Base-by-base conservation (phyloP, 768 basidiomycete genomes). In the Podaxis sp. region DNA sequence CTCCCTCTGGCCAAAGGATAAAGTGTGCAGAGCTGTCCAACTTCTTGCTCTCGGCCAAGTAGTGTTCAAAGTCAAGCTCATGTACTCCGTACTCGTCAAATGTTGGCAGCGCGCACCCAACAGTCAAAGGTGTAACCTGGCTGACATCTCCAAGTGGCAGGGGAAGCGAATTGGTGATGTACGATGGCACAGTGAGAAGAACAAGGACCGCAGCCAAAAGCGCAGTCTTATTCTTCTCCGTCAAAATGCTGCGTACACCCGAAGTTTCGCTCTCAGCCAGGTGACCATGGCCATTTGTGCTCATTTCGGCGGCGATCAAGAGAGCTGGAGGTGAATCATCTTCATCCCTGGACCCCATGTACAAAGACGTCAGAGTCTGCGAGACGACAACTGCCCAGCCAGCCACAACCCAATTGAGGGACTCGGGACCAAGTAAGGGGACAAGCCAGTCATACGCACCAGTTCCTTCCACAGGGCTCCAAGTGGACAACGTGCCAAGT, bases 1-100 rank as follows among this genome's bases (percentile, higher is more conserved):
- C 90, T 5, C 86, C 86, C 71, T 93, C 91, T 0, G 92, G 91
- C 90, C 91, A 93, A 1, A 94, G 74, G 14, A 91, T 67, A 14
- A 94, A 68, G 44, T 81, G 79, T 0, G 88, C 86, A 3, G 63
- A 50, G 4, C 55, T 68, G 6, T 73, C 75, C 58, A 87, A 66
- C n/a, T 67, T 77, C 46, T 66, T 66, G 2, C 80, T 85, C 70
- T 89, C 90, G 0, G 48, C 36, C n/a, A 91, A 78, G 70, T 82
- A 93, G 62, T 88, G 83, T 0, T 84, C 68, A 14, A 93, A 71
- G 0, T 74, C 76, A 2, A 82, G 73, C 5, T 68, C 65, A 35
- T 71, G 73, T 25, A 79, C 76, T 9, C 79, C 74, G 62, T 77
- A 76, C 36, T 72, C 69, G 25, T 70, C 63, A 13, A 74, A 75